These are phyloP conservation scores for Iris macrosiphon DNA, from an alignment of 106 monocot species.

Conservation along the genomic window DNA sequence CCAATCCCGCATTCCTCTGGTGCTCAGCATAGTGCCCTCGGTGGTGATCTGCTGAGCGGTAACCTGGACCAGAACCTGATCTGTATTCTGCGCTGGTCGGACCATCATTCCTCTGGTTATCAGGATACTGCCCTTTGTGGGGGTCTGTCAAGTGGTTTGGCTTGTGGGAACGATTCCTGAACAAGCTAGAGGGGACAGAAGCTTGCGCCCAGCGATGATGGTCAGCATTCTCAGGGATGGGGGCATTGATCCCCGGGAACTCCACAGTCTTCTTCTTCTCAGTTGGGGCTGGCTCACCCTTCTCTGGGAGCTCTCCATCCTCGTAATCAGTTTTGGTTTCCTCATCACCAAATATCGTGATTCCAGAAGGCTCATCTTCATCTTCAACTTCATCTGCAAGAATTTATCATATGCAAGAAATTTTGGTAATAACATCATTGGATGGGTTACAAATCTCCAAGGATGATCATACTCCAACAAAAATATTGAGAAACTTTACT, in stretches of 20 bases:
- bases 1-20: conserved; percentile 9
- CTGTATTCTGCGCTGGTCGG: conserved; percentile 14
- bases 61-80: background rate
- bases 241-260: conserved; percentile 83
- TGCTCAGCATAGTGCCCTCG: conserved; percentile 16
- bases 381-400: conserved; percentile 44
- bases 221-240: conserved; percentile 79
- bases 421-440: too few relatives aligned
- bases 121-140: conserved; percentile 7
- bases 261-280: conserved; percentile 59
- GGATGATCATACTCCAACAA: too few relatives aligned
- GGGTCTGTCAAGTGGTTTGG: conserved; percentile 6
- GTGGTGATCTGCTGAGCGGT: conserved; percentile 4
- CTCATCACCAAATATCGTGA: conserved; percentile 65
- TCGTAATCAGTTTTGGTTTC: conserved; percentile 52
- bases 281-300: conserved; percentile 24
- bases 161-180: conserved; percentile 2
- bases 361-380: conserved; percentile 76
- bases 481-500: too few relatives aligned
- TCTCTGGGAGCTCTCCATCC: conserved; percentile 80
- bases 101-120: conserved; percentile 10
- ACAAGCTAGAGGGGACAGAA: conserved; percentile 11
- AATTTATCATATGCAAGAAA: too few relatives aligned
- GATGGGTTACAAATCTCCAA: too few relatives aligned
- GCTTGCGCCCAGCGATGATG: conserved; percentile 43